Percentiles rank a stretch among this genome's conserved stretches.
These are phyloP conservation scores for Spongiforma sp. DNA, from an alignment of 1,284 basidiomycete species.

Conservation along the genomic window DNA sequence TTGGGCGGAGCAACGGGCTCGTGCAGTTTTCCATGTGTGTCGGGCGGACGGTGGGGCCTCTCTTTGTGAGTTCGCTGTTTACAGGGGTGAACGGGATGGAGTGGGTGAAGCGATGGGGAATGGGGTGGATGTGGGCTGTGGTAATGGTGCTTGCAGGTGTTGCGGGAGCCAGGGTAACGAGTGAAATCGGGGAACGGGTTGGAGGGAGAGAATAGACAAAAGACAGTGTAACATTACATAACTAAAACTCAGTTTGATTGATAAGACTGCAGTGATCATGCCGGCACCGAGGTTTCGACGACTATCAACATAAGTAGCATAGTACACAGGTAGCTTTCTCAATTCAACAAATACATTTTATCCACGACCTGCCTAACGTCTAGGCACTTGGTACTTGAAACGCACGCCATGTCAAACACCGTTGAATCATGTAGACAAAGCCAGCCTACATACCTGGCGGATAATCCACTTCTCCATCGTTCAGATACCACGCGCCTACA, in stretches of 20 bases:
- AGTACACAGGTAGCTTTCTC: too few relatives aligned
- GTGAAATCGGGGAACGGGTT: too few relatives aligned
- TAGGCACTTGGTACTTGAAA: not conserved
- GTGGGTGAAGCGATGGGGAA: slow-evolving; percentile 13
- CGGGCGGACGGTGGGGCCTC: slow-evolving; percentile 15
- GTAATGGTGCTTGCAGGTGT: slow-evolving; percentile 14
- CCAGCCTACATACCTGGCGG: slow-evolving; percentile 17
- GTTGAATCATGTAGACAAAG: not conserved
- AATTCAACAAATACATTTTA: too few relatives aligned
- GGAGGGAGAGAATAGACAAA: too few relatives aligned
- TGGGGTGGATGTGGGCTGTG: slow-evolving; percentile 13
- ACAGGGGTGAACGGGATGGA: slow-evolving; percentile 11
- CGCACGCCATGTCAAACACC: not conserved
- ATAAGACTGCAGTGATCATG: too few relatives aligned
- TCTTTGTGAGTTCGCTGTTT: slow-evolving; percentile 18
- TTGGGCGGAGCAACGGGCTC: slow-evolving; percentile 19
- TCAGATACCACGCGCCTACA: slow-evolving; percentile 57
- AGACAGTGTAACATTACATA: too few relatives aligned
- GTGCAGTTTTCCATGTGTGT: slow-evolving; percentile 21
- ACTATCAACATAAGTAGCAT: too few relatives aligned
- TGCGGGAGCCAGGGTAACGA: slow-evolving; percentile 9
- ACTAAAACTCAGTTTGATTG: too few relatives aligned
- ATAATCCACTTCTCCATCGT: slow-evolving; percentile 45
- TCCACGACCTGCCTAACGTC: too few relatives aligned
- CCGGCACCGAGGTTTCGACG: too few relatives aligned